Evolutionary conservation across 305 asterid species (phyloP), one percentile per base, ranked within the genome.

Genomic region (Petunia hybrid): DNA sequence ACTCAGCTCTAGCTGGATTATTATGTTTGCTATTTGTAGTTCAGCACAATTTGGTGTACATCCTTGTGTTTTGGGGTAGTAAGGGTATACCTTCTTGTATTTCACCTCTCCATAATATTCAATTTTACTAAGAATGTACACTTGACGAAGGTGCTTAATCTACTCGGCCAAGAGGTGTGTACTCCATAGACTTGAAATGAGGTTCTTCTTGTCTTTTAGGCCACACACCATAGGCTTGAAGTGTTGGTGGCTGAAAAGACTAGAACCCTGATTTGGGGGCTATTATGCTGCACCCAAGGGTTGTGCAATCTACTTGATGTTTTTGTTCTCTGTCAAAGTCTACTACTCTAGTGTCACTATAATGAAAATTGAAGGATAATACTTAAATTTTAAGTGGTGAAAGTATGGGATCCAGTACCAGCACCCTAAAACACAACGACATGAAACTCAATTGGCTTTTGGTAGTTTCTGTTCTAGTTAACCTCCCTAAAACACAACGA

Each of bases 131-230:
- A 73, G 78, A 51, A 62, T 46, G 36, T 73, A 7, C 63, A 73
- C 63, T 51, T 36, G 63, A 73, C 45, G 1, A 36, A 10, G 78
- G 1, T 60, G 35, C 31, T 71, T 12, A 73, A 12, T 73, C 45
- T 13, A 73, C 78, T 48, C 41, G 53, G 35, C 77, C 31, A 73
- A 38, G 62, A 48, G 62, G 78, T 12, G 78, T 4, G 1, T 14
- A 13, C 78, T 31, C 46, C 12, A 36, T 36, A 22, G 62, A 48
- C 57, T 46, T 70, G 60, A 70, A 70, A 46, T 70, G 77, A 31
- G 77, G 56, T 70, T 70, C 60, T 69, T 71, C 77, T 71, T 2
- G 57, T 48, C 77, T 73, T 73, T 73, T 73, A 13, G 22, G 31
- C 63, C 14, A 51, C 78, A 22, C 63, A 51, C 13, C 14, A 14